Conservation (phyloP, 2,329 filamentous ascomycete species). For the Chaetomiaceae sp. region DNA sequence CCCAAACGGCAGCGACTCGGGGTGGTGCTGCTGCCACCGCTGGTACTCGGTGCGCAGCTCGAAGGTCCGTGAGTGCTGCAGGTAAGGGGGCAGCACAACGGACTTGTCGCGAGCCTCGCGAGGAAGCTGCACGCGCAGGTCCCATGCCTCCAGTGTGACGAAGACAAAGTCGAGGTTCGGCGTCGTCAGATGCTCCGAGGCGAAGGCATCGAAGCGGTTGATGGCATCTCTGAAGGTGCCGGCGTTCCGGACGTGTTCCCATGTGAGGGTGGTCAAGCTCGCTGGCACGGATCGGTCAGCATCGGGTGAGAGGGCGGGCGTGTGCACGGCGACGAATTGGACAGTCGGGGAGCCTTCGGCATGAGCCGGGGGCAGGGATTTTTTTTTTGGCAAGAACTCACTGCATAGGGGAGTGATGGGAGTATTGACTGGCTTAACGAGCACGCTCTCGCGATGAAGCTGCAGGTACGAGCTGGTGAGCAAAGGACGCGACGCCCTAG, state of each 20-base stretch:
- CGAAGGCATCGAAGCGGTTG: constrained; percentile 89
- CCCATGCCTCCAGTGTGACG: constrained; percentile 97
- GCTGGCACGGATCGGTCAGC: constrained; percentile 47
- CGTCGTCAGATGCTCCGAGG: constrained; percentile 80
- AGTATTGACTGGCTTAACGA: constrained; percentile 97
- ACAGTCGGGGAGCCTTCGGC: neutral
- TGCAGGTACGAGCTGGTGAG: constrained; percentile 36
- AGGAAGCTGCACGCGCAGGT: constrained; percentile 93
- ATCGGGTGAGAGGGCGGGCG: constrained; percentile 11
- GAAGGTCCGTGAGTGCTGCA: constrained; percentile 96
- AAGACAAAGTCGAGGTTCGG: constrained; percentile 97
- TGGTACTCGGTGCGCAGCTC: constrained; percentile 97
- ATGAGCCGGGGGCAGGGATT: neutral
- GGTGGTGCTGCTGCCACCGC: constrained; percentile 96
- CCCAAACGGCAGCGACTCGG: constrained; percentile 92
- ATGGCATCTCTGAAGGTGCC: constrained; percentile 96
- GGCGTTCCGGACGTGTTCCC: constrained; percentile 97
- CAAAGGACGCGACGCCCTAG: constrained; percentile 1
- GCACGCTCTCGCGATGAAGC: constrained; percentile 91
- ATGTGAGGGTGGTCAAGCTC: constrained; percentile 93
- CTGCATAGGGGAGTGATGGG: constrained; percentile 98
- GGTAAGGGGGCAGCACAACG: constrained; percentile 89
- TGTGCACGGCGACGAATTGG: constrained; percentile 10
- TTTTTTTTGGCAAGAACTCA: constrained; percentile 57
- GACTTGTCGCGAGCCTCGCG: constrained; percentile 97